phyloP scores from a whole-genome alignment of 257 asterid species.

The Solanum phureja region DNA sequence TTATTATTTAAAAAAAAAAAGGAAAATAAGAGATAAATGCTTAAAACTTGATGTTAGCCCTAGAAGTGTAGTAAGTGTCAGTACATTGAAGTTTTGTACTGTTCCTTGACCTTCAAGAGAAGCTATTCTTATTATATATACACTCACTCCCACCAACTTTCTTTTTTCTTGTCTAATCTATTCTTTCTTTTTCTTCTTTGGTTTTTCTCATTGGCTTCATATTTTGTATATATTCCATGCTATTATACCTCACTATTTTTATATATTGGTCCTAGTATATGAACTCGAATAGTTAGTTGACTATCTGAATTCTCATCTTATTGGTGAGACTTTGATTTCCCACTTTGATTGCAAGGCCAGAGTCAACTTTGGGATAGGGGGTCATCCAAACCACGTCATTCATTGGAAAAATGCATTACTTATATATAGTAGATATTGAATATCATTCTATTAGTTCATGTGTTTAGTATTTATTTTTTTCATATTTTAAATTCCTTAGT shows the following conservation, averaged over 20 bases:
- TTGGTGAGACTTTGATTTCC: too few species aligned
- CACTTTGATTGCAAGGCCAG: too few species aligned
- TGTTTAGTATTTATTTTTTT: not conserved
- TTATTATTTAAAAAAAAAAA: too few species aligned
- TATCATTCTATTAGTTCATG: not conserved
- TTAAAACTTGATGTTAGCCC: not conserved
- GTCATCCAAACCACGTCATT: not conserved
- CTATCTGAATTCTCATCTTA: not conserved
- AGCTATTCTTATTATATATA: not conserved
- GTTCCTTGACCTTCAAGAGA: not conserved
- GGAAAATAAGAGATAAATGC: not conserved
- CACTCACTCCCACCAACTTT: not conserved
- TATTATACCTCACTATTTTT: not conserved
- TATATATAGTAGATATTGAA: not conserved
- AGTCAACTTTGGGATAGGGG: not conserved
- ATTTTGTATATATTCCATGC: not conserved
- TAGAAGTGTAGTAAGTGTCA: not conserved
- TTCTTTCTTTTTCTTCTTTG: not conserved
- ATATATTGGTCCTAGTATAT: not conserved
- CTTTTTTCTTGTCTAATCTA: not conserved
- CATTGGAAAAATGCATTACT: rapidly evolving
- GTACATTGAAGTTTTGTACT: not conserved
- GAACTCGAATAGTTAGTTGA: not conserved
- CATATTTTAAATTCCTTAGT: rapidly evolving
- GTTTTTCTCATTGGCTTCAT: not conserved